Evolutionary conservation across 1,139 yeast species (phyloP), one percentile per base, ranked within the genome.

Genomic region (Schizosaccharomyces versatilis): DNA sequence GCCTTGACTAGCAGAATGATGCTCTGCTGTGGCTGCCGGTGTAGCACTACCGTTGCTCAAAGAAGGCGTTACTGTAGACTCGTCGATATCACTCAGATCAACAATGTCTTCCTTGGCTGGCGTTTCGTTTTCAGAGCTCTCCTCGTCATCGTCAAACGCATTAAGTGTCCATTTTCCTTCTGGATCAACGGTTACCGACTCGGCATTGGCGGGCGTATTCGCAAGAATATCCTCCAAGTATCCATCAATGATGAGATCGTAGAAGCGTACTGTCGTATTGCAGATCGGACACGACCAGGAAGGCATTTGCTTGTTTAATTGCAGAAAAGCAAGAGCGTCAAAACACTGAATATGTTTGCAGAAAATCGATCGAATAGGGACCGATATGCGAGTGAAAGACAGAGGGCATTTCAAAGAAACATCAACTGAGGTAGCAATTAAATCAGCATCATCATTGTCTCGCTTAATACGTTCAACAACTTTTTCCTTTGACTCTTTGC

Each of bases 71-170:
- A 14, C 36, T 14, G 55, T 24, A 51, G 52, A 9, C 62, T 76
- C 81, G 5, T 73, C 82, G 57, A 82, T 93, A 90, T 93, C 90
- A 0, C 90, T 90, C n/a, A 77, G 84, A 0, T 81, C 82, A 81
- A 93, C 90, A 1, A 71, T 86, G 62, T 78, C 78, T 56, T 38
- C 41, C 15, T 36, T 40, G 32, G 54, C 40, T 12, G n/a, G 19
- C 3, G 19, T 15, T 41, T 59, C 60, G 7, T 58, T 54, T n/a
- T 52, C 60, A n/a, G 59, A 56, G n/a, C 41, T 47, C 24, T 59
- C 64, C 7, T 54, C 57, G 15, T 55, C 60, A 36, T 55, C 59
- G 15, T 55, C 57, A 44, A 55, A 52, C 14, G 57, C 15, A 7
- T 55, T 51, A 10, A 44, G 51, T 42, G 58, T 55, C 73, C 74